Conservation (phyloP, 2,329 filamentous ascomycete genomes). For the Beauveria sp. region DNA sequence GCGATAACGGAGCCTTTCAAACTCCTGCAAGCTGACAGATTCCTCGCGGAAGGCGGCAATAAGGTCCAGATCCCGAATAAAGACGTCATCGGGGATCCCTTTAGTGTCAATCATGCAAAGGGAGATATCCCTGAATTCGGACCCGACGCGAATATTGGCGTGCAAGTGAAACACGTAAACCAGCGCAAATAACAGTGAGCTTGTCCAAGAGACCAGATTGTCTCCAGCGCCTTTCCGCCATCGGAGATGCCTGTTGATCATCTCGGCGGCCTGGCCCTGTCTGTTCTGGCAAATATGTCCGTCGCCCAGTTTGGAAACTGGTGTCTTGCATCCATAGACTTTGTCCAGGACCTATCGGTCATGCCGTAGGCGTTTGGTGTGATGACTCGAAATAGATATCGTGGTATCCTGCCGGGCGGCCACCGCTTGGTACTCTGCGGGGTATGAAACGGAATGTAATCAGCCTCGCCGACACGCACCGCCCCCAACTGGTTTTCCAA, state of each 20-base stretch:
- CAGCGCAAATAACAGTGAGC: neutral
- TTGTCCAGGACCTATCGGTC: neutral
- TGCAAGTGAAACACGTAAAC: neutral
- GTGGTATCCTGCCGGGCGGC: neutral
- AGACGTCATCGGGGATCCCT: neutral
- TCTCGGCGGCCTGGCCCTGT: neutral
- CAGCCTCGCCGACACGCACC: too few relatives aligned
- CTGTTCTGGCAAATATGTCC: neutral
- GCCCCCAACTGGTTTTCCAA: too few relatives aligned
- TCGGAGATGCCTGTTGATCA: neutral
- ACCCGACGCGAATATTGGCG: neutral
- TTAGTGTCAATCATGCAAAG: neutral
- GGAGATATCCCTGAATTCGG: neutral
- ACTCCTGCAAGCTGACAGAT: neutral
- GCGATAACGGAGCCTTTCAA: neutral
- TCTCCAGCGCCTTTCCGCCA: neutral
- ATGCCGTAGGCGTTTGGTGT: neutral
- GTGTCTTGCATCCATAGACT: neutral
- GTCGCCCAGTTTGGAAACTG: neutral
- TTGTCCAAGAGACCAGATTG: neutral
- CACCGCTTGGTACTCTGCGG: too few relatives aligned
- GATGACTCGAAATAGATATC: neutral
- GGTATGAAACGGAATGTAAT: too few relatives aligned
- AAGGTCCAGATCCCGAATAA: neutral
- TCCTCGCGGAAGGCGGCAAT: neutral